These are phyloP conservation scores for Ogataea zsoltii DNA, from an alignment of 805 yeast species.

Conservation along the genomic window DNA sequence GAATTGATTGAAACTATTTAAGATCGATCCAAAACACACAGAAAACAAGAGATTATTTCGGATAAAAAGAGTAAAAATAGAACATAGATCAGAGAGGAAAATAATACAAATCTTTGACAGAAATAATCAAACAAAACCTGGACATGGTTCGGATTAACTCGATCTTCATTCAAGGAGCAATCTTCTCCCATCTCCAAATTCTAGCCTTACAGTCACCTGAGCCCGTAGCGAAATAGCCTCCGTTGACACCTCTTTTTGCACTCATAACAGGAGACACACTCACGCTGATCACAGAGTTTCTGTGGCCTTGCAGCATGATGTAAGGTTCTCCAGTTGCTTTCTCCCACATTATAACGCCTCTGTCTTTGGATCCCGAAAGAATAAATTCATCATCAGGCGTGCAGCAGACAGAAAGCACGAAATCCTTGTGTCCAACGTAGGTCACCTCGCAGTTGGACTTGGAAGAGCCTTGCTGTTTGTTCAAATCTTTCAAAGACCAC, in stretches of 20 bases:
- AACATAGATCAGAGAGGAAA: slow-evolving; percentile 10
- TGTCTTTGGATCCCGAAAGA: slow-evolving; percentile 92
- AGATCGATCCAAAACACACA: background rate
- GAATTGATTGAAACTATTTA: background rate
- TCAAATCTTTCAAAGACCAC: slow-evolving; percentile 79
- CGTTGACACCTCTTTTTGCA: slow-evolving; percentile 49
- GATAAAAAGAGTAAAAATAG: slow-evolving; percentile 4
- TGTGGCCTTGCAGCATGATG: slow-evolving; percentile 94
- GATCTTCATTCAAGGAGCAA: slow-evolving; percentile 16
- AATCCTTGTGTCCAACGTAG: slow-evolving; percentile 94
- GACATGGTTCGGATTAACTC: background rate
- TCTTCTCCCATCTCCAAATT: slow-evolving; percentile 83
- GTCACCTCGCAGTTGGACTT: slow-evolving; percentile 81
- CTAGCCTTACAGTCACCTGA: slow-evolving; percentile 97
- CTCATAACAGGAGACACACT: slow-evolving; percentile 82
- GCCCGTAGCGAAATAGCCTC: slow-evolving; percentile 94
- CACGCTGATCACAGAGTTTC: slow-evolving; percentile 92
- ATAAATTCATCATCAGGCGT: slow-evolving; percentile 92
- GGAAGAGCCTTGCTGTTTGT: slow-evolving; percentile 46
- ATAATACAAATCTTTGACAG: slow-evolving; percentile 18
- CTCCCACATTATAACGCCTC: slow-evolving; percentile 98
- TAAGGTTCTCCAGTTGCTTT: slow-evolving; percentile 87
- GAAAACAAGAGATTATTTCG: background rate
- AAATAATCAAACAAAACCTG: slow-evolving; percentile 6
- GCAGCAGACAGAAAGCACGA: slow-evolving; percentile 89